phyloP scores from a whole-genome alignment of 306 rosid genomes.

The Trifolium repens region DNA sequence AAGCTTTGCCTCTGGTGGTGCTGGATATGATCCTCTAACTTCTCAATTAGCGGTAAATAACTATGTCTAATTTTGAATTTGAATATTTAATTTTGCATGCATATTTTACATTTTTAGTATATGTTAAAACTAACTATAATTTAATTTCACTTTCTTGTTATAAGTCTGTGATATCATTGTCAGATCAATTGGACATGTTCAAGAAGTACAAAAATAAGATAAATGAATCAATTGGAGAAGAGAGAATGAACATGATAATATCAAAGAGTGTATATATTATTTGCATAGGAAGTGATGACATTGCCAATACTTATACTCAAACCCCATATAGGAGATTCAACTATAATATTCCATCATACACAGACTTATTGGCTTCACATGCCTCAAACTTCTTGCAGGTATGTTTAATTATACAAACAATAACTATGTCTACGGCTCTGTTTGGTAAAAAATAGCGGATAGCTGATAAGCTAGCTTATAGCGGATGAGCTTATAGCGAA shows the following conservation, averaged over 20 bases:
- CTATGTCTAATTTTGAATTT: background rate
- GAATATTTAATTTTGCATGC: too few species aligned
- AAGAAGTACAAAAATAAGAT: slow-evolving; percentile 57
- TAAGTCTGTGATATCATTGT: slow-evolving; percentile 61
- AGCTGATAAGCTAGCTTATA: too few species aligned
- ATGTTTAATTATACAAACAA: background rate
- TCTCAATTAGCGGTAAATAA: slow-evolving; percentile 52
- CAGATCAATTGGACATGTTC: slow-evolving; percentile 62
- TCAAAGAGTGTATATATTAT: slow-evolving; percentile 62
- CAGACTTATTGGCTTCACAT: slow-evolving; percentile 57
- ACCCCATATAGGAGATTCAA: slow-evolving; percentile 48
- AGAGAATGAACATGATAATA: slow-evolving; percentile 40
- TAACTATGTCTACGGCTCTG: too few species aligned
- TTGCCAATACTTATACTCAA: slow-evolving; percentile 59
- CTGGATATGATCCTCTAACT: slow-evolving; percentile 82
- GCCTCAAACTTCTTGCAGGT: slow-evolving; percentile 66
- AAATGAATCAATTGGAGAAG: slow-evolving; percentile 51
- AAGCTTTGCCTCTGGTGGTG: slow-evolving; percentile 72
- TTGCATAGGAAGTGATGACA: slow-evolving; percentile 67
- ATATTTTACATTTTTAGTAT: too few species aligned
- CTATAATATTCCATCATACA: slow-evolving; percentile 58
- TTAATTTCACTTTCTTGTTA: background rate
- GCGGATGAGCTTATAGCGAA: too few species aligned
- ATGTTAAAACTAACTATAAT: slow-evolving; percentile 14
- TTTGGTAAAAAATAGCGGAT: too few species aligned